phyloP scores from a whole-genome alignment of 768 basidiomycete genomes.

The Suillus ampliporus region DNA sequence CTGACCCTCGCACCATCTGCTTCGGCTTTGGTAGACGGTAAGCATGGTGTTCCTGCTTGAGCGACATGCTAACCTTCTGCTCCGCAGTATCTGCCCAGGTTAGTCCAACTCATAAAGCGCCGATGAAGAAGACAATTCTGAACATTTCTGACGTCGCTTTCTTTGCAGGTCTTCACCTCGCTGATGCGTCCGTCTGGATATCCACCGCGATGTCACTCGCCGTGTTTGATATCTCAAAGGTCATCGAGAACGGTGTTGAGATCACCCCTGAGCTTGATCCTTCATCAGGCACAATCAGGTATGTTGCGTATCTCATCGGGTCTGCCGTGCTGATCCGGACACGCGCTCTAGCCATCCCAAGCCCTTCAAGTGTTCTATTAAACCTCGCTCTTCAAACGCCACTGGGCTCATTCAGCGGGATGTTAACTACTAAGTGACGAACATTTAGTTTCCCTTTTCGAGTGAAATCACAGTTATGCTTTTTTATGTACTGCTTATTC shows the following conservation, averaged over 20 bases:
- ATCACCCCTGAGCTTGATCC: conserved; percentile 60
- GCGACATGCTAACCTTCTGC: conserved; percentile 13
- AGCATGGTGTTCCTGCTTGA: conserved; percentile 22
- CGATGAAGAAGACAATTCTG: conserved; percentile 19
- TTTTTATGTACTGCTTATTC: too few species aligned
- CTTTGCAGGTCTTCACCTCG: conserved; percentile 52
- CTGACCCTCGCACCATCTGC: conserved; percentile 62
- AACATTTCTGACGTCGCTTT: conserved; percentile 16
- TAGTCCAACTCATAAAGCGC: not conserved
- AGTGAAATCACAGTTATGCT: too few species aligned
- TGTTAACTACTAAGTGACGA: conserved; percentile 27
- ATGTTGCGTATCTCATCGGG: conserved; percentile 11
- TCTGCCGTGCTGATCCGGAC: conserved; percentile 4
- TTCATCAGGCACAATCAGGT: conserved; percentile 73
- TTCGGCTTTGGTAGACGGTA: conserved; percentile 75
- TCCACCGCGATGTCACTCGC: conserved; percentile 51
- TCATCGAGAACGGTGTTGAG: conserved; percentile 49
- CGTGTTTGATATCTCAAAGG: conserved; percentile 52
- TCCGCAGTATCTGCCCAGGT: conserved; percentile 36
- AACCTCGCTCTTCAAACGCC: conserved; percentile 62
- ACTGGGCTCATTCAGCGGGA: conserved; percentile 57
- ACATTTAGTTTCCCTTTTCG: too few species aligned
- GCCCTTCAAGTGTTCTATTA: conserved; percentile 65
- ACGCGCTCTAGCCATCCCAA: conserved; percentile 54
- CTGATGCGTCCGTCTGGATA: conserved; percentile 55